A percentile compares a stretch with the other conserved stretches of the same genome.
These are phyloP conservation scores for Alternaria conjuncta DNA, from an alignment of 2,329 filamentous ascomycete genomes.

Conservation along the genomic window DNA sequence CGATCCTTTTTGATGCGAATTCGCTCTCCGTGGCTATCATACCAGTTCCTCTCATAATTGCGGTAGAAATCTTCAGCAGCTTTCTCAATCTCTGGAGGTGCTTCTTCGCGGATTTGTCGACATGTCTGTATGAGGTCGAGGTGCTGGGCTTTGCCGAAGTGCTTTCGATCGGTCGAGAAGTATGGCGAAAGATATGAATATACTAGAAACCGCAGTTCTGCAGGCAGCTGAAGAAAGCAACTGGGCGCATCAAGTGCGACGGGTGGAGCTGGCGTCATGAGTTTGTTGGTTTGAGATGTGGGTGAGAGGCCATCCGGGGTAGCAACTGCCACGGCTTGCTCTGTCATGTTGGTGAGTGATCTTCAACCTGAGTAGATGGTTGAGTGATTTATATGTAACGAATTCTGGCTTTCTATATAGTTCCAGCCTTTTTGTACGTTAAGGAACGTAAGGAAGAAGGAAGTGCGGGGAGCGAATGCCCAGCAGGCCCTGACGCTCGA, in stretches of 20 bases:
- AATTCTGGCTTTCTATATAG: neutral
- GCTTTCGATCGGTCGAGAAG: neutral
- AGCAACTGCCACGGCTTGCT: neutral
- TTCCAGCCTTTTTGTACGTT: neutral
- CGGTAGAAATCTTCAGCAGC: neutral
- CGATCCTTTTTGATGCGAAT: neutral
- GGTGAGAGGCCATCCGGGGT: neutral
- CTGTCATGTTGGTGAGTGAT: neutral
- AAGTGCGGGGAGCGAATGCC: neutral
- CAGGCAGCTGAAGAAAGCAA: neutral
- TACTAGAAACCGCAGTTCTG: neutral
- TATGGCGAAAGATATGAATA: neutral
- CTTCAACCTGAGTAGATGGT: neutral
- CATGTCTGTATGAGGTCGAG: neutral
- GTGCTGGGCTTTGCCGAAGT: neutral
- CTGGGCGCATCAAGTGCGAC: neutral
- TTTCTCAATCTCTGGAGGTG: neutral
- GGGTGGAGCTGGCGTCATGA: neutral
- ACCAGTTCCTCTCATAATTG: neutral
- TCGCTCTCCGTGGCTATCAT: no score
- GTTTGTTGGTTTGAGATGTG: neutral
- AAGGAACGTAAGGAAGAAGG: neutral
- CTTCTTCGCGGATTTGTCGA: neutral
- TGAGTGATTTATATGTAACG: neutral
- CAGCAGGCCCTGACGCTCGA: neutral